Base-by-base conservation (phyloP, 2,329 filamentous ascomycete species). In the Colletotrichum theobromicola region DNA sequence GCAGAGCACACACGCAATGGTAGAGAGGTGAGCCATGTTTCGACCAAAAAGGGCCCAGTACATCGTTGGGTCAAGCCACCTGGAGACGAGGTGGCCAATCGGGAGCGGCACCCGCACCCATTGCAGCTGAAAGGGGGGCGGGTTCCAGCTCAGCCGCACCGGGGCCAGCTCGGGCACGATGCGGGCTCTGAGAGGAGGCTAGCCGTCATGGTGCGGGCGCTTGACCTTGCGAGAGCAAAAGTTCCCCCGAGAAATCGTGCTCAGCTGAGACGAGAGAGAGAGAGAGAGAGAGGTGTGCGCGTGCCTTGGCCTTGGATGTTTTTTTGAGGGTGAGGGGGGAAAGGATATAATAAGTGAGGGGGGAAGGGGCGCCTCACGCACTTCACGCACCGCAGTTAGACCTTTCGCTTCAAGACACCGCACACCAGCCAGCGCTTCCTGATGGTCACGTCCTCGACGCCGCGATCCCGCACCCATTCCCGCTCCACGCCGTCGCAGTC, bases 391-490 rank as follows among this genome's bases (percentile, higher is more conserved):
- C 21, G 21, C 53, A 10, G 53, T 50, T 28, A 37, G 13, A 12
- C 28, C 46, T 57, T 75, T 79, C 86, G 84, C 82, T 78, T 88
- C 78, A 93, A 79, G 72, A 89, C 84, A 5, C 87, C 89, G 70
- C 94, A 86, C 6, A 91, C 90, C n/a, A 94, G 84, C 93, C 93
- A 95, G 76, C 91, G 89, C 85, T 95, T 95, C 78, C 91, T 86
- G 80, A 88, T 89, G 1, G 87, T 88, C 5, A 89, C 83, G 80
- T 94, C 89, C 79, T 95, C 93, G 28, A 83, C 78, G 2, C 91
- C 92, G 8, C 92, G 87, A 79, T 93, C 90, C 76, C 83, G 83
- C 16, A 81, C 83, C 93, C 93, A 95, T 50, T 86, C 85, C 78
- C 93, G 87, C 81, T 93, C 88, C 16, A 81, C 80, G 4, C 93